Conservation (phyloP, 1,284 basidiomycete genomes). For the Sporisorium sorghi region DNA sequence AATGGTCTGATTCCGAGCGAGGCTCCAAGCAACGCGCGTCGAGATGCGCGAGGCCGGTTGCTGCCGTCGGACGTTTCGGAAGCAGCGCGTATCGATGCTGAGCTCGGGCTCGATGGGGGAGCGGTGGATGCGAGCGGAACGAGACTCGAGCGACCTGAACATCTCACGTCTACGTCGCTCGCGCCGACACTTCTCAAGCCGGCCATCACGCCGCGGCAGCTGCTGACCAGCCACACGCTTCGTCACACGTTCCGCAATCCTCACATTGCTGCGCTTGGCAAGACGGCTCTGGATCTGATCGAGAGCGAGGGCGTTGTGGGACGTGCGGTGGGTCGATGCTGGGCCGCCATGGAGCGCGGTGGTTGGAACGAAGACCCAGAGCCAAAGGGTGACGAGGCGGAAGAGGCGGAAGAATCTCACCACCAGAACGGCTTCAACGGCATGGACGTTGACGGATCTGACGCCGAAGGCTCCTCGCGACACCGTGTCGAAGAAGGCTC, state of each 20-base stretch:
- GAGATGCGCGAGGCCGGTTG: slow-evolving; percentile 31
- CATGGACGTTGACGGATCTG: slow-evolving; percentile 38
- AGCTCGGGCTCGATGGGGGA: slow-evolving; percentile 41
- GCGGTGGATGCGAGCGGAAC: slow-evolving; percentile 13
- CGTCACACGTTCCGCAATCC: slow-evolving; percentile 67
- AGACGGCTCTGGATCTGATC: slow-evolving; percentile 66
- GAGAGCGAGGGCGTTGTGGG: slow-evolving; percentile 66
- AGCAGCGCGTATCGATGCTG: slow-evolving; percentile 48
- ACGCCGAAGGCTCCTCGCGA: slow-evolving; percentile 15
- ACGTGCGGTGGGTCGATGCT: slow-evolving; percentile 63
- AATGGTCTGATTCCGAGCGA: slow-evolving; percentile 33
- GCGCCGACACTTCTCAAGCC: slow-evolving; percentile 66
- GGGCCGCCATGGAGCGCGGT: slow-evolving; percentile 62
- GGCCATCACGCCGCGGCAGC: slow-evolving; percentile 57
- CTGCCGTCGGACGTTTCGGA: slow-evolving; percentile 47
- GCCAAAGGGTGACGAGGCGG: slow-evolving; percentile 29
- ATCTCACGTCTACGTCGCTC: slow-evolving; percentile 58
- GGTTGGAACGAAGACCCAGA: slow-evolving; percentile 51
- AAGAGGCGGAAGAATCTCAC: slow-evolving; percentile 8
- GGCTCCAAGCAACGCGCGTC: slow-evolving; percentile 22
- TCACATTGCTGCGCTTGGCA: slow-evolving; percentile 65
- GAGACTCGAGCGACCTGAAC: slow-evolving; percentile 28
- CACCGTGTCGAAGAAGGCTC: slow-evolving; percentile 10
- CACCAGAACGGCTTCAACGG: slow-evolving; percentile 20
- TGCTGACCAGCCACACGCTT: slow-evolving; percentile 65